Conservation (phyloP, 1,284 basidiomycete genomes). For the Ustilago xerochloae region DNA sequence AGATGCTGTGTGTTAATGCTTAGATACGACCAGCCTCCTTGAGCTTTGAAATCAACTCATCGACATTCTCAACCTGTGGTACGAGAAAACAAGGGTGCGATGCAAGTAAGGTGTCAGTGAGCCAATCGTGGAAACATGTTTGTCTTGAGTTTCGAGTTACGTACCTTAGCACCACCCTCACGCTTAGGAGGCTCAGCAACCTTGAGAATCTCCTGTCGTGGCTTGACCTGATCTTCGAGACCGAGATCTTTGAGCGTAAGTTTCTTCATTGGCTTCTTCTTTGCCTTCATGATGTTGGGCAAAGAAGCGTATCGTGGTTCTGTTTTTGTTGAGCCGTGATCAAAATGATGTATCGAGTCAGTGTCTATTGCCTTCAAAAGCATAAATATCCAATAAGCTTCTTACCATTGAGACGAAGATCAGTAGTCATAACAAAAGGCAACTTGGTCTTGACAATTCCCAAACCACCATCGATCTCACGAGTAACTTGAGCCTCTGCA, state of each 20-base stretch:
- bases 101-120: neutral
- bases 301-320: constrained; percentile 68
- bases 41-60: constrained; percentile 88
- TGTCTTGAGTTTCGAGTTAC: neutral
- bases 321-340: neutral
- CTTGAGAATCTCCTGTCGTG: constrained; percentile 85
- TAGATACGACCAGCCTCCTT: constrained; percentile 84
- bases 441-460: constrained; percentile 84
- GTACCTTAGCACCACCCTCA: constrained; percentile 89
- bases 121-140: neutral
- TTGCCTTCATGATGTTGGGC: constrained; percentile 75
- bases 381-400: too few relatives aligned
- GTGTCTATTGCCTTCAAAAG: neutral
- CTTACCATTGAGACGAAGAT: constrained; percentile 74
- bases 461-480: constrained; percentile 95
- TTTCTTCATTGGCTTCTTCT: constrained; percentile 96
- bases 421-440: constrained; percentile 91
- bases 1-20: constrained; percentile 5
- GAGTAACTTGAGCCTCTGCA: constrained; percentile 79
- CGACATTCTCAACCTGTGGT: constrained; percentile 80
- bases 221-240: constrained; percentile 77
- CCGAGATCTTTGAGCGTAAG: constrained; percentile 82
- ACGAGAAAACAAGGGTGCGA: neutral
- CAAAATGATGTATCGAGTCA: neutral
- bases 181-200: constrained; percentile 92